Evolutionary conservation across 192 early-diverging fungal genomes (phyloP).

Genomic region (Allomyces arbusculus): DNA sequence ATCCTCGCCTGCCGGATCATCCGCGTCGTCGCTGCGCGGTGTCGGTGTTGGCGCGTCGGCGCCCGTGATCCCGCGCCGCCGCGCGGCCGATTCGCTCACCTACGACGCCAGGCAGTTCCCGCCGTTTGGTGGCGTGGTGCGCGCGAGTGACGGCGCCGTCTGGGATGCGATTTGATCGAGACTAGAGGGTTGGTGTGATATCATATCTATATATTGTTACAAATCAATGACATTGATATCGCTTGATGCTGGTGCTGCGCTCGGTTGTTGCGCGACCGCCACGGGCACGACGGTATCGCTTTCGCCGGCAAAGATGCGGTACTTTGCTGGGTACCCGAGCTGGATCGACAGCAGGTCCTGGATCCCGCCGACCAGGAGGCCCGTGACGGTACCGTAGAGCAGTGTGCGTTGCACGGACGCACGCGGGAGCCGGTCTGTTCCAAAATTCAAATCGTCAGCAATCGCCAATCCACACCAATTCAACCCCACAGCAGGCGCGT

Average conservation of each 20-base stretch:
- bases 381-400: neutral
- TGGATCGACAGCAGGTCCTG: neutral
- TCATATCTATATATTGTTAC: neutral
- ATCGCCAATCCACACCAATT: neutral
- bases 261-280: neutral
- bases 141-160: no score
- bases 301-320: neutral
- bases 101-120: no score
- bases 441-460: neutral
- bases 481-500: neutral
- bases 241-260: neutral
- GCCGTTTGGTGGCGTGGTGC: no score
- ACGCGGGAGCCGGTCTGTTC: neutral
- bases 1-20: no score
- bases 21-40: no score
- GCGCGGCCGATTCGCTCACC: no score
- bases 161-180: no score
- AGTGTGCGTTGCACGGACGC: neutral
- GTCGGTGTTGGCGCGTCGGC: no score
- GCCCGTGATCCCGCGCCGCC: no score
- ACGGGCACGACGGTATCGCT: neutral
- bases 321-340: neutral
- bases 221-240: neutral
- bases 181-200: neutral
- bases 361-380: neutral